Evolutionary conservation across 257 asterid genomes (phyloP), one percentile per base, ranked within the genome.

Genomic region (Eucommia ulmoides): DNA sequence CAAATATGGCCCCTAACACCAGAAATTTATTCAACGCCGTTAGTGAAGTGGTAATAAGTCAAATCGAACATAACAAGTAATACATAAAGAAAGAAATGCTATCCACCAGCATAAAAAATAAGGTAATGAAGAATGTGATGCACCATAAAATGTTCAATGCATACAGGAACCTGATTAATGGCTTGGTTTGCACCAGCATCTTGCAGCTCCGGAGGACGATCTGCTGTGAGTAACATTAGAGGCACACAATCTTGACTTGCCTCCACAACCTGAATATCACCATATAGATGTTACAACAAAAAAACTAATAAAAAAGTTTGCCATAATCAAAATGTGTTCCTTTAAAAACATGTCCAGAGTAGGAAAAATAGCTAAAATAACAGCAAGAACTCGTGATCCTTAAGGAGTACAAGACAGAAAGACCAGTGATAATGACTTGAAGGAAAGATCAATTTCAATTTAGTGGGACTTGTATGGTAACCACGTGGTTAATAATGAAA

Each of bases 171-270:
- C 83, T 91, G 99, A 77, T 91, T 77, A 56, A 91, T 86, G 55
- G 99, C 95, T 72, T 91, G 99, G 78, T 91, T 91, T 19, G 99
- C 89, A 56, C 99, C 99, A 64, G 76, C 88, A 65, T 91, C 95
- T 45, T 76, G 79, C 53, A 91, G 75, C 72, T 91, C 99, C 0
- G 92, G 84, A 63, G 99, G 99, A 49, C 99, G 99, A 51, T 91
- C 99, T 38, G 96, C 99, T 14, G 99, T 78, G 38, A 91, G 96
- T 58, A 86, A 63, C 50, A 91, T 54, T 68, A 91, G 68, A 7
- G 96, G 99, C 24, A 86, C 76, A 75, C 83, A 91, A 61, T 74
- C 84, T 73, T 91, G 93, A 67, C 99, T 79, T 26, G 99, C 99
- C 78, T 86, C 99, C 52, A 91, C 99, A 51, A 91, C 93, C 99